Evolutionary conservation across 202 grass and related monocot species (phyloP), one percentile per base, ranked within the genome.

Genomic region (Miscanthus sacchariflorus): DNA sequence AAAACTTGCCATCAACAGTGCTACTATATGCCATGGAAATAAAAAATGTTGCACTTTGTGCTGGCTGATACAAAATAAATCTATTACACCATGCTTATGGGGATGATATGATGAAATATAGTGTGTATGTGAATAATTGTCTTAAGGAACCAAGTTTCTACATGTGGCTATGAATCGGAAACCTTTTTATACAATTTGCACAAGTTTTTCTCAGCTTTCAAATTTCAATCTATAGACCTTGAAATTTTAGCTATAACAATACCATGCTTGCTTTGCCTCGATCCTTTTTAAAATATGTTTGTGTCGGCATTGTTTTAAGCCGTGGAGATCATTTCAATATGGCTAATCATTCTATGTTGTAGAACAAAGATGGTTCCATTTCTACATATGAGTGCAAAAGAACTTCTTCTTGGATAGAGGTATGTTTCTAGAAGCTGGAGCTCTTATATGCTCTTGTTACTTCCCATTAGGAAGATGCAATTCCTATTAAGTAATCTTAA

Each of bases 331-430:
- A 64, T 64, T 64, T 17, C 0, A 8, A 58, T n/a, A 21, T 21
- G 12, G 6, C 18, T 59, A n/a, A 65, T 65, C 5, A 33, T 35
- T 46, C 18, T 35, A 15, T 13, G 19, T 35, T 83, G 78, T 77
- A 90, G 89, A 90, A 90, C 45, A 87, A 83, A 43, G 84, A 90
- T 68, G 84, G 89, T 2, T 79, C 79, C 56, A 83, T 90, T 83
- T 86, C 88, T 9, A 86, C 84, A 35, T 86, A 86, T n/a, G 56
- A 59, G 56, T 59, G 56, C 56, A n/a, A 21, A 59, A 59, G 56
- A n/a, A 9, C 56, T 59, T 59, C 6, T 59, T 59, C 56, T 59
- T 59, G 56, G 56, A n/a, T 59, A 59, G 56, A 59, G 19, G 56
- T 59, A 59, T 3, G 56, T 59, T n/a, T 59, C 19, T 9, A 0